Evolutionary conservation across 257 asterid species (phyloP).

Genomic region (Scutellaria galericulata): DNA sequence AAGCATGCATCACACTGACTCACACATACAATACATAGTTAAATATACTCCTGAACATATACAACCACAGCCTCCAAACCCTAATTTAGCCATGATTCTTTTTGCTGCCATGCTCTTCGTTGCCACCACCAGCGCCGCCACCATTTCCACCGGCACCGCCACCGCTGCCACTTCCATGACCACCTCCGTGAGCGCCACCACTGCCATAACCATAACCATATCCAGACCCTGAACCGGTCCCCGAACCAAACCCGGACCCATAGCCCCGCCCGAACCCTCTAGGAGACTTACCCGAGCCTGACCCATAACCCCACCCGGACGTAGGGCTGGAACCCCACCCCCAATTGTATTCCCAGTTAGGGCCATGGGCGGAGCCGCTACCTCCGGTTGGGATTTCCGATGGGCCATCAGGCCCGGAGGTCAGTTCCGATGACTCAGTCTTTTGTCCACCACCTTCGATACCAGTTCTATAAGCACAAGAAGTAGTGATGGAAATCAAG

Average conservation of each 20-base stretch:
- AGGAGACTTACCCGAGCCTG: conserved; percentile 58
- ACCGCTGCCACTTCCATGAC: conserved; percentile 49
- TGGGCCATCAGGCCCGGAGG: conserved; percentile 25
- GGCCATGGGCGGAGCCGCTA: conserved; percentile 52
- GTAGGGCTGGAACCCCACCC: conserved; percentile 59
- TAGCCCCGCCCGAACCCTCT: conserved; percentile 45
- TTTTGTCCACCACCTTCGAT: conserved; percentile 28
- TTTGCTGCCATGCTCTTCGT: conserved; percentile 18
- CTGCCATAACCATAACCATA: conserved; percentile 52
- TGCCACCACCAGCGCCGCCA: conserved; percentile 32
- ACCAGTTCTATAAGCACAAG: conserved; percentile 21
- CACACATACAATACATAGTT: conserved; percentile 2
- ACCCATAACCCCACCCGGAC: conserved; percentile 69
- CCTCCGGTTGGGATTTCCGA: conserved; percentile 41
- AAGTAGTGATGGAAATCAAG: conserved; percentile 29
- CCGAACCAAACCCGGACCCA: conserved; percentile 51
- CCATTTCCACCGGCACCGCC: conserved; percentile 26
- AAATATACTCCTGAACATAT: not conserved
- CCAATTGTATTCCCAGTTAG: conserved; percentile 57
- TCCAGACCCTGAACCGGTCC: conserved; percentile 48
- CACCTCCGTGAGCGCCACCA: conserved; percentile 51
- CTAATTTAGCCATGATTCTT: conserved; percentile 37
- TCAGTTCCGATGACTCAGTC: conserved; percentile 21
- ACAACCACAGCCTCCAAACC: not conserved
- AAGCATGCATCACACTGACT: not conserved